Conservation (phyloP, 2,329 filamentous ascomycete species). For the Clonostachys byssicola region DNA sequence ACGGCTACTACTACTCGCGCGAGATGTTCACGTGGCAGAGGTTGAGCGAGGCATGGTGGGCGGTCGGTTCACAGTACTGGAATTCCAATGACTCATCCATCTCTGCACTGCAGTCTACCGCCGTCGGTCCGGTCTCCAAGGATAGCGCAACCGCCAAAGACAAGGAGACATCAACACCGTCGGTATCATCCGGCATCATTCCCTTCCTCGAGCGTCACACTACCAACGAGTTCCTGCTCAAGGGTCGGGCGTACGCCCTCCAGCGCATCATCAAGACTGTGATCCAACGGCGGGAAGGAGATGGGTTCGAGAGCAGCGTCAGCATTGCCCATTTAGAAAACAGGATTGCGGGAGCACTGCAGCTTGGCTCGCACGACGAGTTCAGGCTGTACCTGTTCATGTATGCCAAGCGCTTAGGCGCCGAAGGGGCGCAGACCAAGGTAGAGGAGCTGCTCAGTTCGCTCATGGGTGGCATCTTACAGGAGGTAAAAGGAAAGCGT, state of each 20-base stretch:
- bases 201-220: constrained; percentile 92
- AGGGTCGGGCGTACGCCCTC: constrained; percentile 86
- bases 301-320: constrained; percentile 85
- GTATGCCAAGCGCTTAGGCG: constrained; percentile 94
- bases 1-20: constrained; percentile 86
- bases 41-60: constrained; percentile 97
- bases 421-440: constrained; percentile 81
- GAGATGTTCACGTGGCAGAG: constrained; percentile 90
- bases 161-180: constrained; percentile 40
- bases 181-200: constrained; percentile 85
- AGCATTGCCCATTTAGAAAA: constrained; percentile 96
- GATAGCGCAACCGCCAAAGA: constrained; percentile 37
- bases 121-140: constrained; percentile 52
- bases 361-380: constrained; percentile 82
- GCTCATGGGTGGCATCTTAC: constrained; percentile 68
- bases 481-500: constrained; percentile 41
- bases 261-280: constrained; percentile 88
- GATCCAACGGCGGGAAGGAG: constrained; percentile 84
- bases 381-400: constrained; percentile 95
- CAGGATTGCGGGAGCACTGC: constrained; percentile 81
- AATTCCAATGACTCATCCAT: constrained; percentile 93
- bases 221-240: constrained; percentile 85
- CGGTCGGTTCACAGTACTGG: constrained; percentile 97
- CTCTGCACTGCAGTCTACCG: constrained; percentile 71
- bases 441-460: constrained; percentile 88